Evolutionary conservation across 352 stramenopile species (phyloP).

Genomic region (Phytophthora hybrid): DNA sequence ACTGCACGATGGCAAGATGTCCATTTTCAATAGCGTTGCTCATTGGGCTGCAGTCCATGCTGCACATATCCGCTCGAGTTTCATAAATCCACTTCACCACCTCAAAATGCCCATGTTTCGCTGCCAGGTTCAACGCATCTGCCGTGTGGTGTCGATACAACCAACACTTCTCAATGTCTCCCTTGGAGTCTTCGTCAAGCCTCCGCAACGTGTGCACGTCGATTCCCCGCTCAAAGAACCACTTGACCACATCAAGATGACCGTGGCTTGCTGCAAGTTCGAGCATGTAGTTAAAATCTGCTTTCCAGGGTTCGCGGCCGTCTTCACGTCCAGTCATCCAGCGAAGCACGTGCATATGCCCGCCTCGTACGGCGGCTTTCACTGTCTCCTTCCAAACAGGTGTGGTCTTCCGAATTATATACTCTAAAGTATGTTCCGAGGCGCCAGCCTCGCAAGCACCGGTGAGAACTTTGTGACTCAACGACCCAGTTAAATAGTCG

Average conservation of each 20-base stretch:
- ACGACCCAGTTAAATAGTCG: background rate
- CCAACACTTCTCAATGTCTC: background rate
- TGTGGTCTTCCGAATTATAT: background rate
- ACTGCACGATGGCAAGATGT: background rate
- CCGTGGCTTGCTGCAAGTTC: constrained; percentile 13
- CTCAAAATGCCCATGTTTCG: background rate
- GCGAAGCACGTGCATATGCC: background rate
- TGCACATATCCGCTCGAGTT: background rate
- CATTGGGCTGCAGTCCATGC: background rate
- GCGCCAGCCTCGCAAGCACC: constrained; percentile 2
- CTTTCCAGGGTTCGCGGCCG: background rate
- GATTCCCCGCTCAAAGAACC: background rate
- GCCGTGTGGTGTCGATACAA: background rate
- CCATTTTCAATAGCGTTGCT: background rate
- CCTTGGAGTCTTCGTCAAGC: no score
- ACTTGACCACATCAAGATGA: constrained; percentile 2
- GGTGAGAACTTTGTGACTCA: background rate
- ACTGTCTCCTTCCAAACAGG: background rate
- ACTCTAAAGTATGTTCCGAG: background rate
- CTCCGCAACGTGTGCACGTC: background rate
- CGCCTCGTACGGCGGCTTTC: background rate
- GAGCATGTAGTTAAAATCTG: background rate
- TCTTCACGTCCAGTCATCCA: background rate
- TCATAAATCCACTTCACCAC: background rate
- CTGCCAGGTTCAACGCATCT: background rate